A percentile compares a stretch with the other conserved stretches of the same genome.
Evolutionary conservation across 2,329 filamentous ascomycete species (phyloP).

Genomic region (Microascus cirrosus): DNA sequence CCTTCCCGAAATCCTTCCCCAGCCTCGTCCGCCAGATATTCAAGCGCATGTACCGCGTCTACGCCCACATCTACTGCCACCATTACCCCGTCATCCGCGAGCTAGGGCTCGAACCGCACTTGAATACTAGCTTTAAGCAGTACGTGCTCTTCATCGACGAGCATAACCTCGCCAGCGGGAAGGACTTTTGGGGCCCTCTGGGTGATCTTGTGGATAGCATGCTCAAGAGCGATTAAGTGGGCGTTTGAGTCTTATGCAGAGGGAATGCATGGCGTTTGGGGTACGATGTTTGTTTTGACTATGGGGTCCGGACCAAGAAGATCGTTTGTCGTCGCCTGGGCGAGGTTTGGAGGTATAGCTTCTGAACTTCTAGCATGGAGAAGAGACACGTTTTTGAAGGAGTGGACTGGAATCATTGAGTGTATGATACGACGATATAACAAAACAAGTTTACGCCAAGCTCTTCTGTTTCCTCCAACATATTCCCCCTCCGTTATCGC

Average conservation of each 20-base stretch:
- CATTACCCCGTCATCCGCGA: slow-evolving; percentile 96
- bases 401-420: neutral
- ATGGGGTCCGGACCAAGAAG: neutral
- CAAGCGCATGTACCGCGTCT: slow-evolving; percentile 97
- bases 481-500: neutral
- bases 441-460: neutral
- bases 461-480: neutral
- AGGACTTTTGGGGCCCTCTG: slow-evolving; percentile 94
- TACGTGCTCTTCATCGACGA: slow-evolving; percentile 98
- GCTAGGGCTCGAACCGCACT: slow-evolving; percentile 87
- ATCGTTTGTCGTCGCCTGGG: neutral
- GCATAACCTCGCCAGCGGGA: slow-evolving; percentile 80
- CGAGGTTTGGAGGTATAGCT: neutral
- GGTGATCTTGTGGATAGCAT: slow-evolving; percentile 97
- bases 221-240: slow-evolving; percentile 71
- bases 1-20: slow-evolving; percentile 89
- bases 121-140: slow-evolving; percentile 99
- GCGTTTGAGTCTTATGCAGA: neutral
- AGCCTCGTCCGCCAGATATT: slow-evolving; percentile 88
- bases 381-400: slow-evolving; percentile 1
- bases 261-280: neutral
- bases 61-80: slow-evolving; percentile 99
- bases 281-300: neutral
- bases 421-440: slow-evolving; percentile 2
- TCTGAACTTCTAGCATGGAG: neutral